Conservation (phyloP, 2,329 filamentous ascomycete species). For the Cryphonectria radicalis region DNA sequence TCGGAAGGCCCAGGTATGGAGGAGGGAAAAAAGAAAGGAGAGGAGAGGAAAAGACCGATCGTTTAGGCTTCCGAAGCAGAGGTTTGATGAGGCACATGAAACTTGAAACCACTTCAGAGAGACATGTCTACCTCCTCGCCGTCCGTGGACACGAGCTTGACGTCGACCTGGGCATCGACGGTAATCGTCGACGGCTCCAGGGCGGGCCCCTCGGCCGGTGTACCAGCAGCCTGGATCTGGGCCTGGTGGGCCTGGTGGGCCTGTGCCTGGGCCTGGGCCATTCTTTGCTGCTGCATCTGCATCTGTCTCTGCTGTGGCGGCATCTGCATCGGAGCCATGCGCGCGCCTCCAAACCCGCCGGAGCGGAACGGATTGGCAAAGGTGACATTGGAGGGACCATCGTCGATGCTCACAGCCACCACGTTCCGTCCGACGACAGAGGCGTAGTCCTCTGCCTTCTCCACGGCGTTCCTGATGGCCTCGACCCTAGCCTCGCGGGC, state of each 20-base stretch:
- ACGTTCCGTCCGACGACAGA: constrained; percentile 29
- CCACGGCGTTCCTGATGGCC: constrained; percentile 32
- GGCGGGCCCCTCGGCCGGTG: constrained; percentile 23
- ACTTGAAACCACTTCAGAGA: too few species aligned
- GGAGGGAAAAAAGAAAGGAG: not conserved
- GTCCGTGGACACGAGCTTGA: constrained; percentile 28
- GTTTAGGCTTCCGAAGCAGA: not conserved
- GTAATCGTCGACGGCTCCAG: constrained; percentile 31
- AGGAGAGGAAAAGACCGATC: not conserved
- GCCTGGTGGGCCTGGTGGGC: not conserved
- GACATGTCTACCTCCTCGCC: constrained; percentile 8
- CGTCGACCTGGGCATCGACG: constrained; percentile 30
- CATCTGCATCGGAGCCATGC: not conserved
- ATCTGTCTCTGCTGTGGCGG: not conserved
- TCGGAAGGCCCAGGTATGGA: too few species aligned
- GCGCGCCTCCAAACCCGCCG: not conserved
- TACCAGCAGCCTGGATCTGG: not conserved
- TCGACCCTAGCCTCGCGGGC: constrained; percentile 31
- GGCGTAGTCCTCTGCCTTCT: constrained; percentile 33
- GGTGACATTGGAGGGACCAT: constrained; percentile 23
- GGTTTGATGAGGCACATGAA: not conserved
- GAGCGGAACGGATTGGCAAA: not conserved
- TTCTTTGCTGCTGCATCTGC: not conserved
- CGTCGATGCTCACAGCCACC: constrained; percentile 31
- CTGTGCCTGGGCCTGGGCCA: not conserved